Conservation (phyloP, 2,329 filamentous ascomycete genomes). For the Thelonectria blattea region DNA sequence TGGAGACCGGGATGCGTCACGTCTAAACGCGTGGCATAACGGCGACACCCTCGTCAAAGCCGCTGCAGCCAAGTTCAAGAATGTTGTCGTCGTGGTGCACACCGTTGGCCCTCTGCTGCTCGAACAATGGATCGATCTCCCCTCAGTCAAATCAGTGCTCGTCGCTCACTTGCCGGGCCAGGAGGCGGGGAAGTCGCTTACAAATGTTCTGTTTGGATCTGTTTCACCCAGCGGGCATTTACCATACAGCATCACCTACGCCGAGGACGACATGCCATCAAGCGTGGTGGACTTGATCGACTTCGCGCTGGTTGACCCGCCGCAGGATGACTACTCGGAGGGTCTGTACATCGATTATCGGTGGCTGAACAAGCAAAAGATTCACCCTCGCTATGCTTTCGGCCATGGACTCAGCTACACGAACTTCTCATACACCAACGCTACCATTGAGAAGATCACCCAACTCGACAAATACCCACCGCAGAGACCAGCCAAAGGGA, state of each 20-base stretch:
- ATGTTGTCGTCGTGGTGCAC: conserved; percentile 84
- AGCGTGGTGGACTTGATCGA: conserved; percentile 51
- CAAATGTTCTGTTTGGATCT: conserved; percentile 79
- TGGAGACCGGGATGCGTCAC: conserved; percentile 76
- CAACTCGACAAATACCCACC: conserved; percentile 50
- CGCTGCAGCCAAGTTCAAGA: conserved; percentile 62
- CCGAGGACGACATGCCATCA: conserved; percentile 73
- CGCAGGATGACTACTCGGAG: conserved; percentile 84
- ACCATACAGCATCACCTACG: conserved; percentile 84
- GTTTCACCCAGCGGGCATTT: conserved; percentile 79
- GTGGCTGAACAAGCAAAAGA: conserved; percentile 78
- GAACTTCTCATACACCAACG: conserved; percentile 65
- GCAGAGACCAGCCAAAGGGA: conserved; percentile 41
- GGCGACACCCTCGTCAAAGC: conserved; percentile 77
- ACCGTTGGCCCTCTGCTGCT: conserved; percentile 83
- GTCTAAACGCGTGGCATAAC: conserved; percentile 71
- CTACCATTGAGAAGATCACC: conserved; percentile 54
- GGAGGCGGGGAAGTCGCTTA: conserved; percentile 82
- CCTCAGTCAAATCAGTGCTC: conserved; percentile 78
- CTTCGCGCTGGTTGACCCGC: conserved; percentile 62
- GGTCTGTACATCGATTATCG: conserved; percentile 90
- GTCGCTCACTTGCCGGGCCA: conserved; percentile 87
- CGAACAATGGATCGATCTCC: conserved; percentile 79
- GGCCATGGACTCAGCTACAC: conserved; percentile 88
- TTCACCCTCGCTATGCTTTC: conserved; percentile 82